Evolutionary conservation across 805 yeast genomes (phyloP), one percentile per base, ranked within the genome.

Genomic region (Ogataea kodamae): DNA sequence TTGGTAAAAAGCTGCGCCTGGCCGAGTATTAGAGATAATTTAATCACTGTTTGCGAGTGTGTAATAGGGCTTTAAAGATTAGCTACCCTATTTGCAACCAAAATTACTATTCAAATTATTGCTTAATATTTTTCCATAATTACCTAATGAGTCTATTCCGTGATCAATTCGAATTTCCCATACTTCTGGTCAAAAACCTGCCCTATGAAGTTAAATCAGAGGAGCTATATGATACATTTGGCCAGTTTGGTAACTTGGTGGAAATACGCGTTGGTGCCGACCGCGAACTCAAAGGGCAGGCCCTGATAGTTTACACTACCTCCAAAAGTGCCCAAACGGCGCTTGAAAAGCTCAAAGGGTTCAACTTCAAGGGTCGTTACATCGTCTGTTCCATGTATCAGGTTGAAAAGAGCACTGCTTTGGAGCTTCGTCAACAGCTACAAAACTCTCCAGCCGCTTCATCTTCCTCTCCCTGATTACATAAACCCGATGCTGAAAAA

Each of bases 1-100:
- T 79, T 43, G 85, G 82, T 27, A 70, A 78, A 50, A 79, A 79
- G 56, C 57, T 79, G 42, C 58, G 84, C 39, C 62, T 79, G 29
- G 72, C 81, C 2, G 86, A 79, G 51, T 78, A 78, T 44, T 79
- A 56, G 52, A 18, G 8, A 10, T 9, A 15, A n/a, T 20, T 16
- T 25, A 25, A 18, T 29, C n/a, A n/a, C n/a, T n/a, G n/a, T n/a
- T n/a, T n/a, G n/a, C n/a, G n/a, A n/a, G n/a, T n/a, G n/a, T n/a
- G n/a, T n/a, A n/a, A n/a, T n/a, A n/a, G n/a, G n/a, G n/a, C n/a
- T n/a, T n/a, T n/a, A n/a, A n/a, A n/a, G n/a, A n/a, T n/a, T n/a
- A n/a, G n/a, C n/a, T n/a, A n/a, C n/a, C n/a, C n/a, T n/a, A n/a
- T n/a, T n/a, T 22, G 10, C 6, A 10, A 22, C 13, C 9, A 6